Percentiles rank a stretch among this genome's conserved stretches.
Conservation (phyloP, 768 basidiomycete species). For the Boletus bicolor region DNA sequence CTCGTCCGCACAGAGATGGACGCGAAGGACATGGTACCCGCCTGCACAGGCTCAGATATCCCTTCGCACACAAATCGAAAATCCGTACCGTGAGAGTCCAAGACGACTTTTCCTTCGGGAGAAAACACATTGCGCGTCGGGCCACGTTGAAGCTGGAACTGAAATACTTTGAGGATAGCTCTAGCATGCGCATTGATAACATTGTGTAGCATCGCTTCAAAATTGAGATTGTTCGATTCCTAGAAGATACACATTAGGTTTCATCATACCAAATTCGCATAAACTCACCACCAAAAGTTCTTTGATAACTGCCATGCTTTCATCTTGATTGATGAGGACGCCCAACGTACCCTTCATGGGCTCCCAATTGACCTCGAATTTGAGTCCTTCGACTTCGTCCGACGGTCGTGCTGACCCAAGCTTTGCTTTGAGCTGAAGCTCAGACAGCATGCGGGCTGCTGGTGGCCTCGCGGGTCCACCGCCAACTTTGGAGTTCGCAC, state of each 20-base stretch:
- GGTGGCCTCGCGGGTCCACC: slow-evolving; percentile 53
- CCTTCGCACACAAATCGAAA: not conserved
- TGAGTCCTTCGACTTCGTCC: slow-evolving; percentile 71
- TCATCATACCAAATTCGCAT: not conserved
- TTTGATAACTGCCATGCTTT: slow-evolving; percentile 39
- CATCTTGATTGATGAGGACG: slow-evolving; percentile 49
- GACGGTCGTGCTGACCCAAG: slow-evolving; percentile 54
- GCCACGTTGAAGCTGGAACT: slow-evolving; percentile 50
- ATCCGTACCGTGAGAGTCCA: slow-evolving; percentile 53
- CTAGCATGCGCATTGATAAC: slow-evolving; percentile 66
- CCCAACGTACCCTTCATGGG: slow-evolving; percentile 67
- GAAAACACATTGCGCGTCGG: slow-evolving; percentile 57
- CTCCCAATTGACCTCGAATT: slow-evolving; percentile 76
- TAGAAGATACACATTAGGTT: slow-evolving; percentile 15
- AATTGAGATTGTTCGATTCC: slow-evolving; percentile 70
- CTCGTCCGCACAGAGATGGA: slow-evolving; percentile 75
- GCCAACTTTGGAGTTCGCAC: slow-evolving; percentile 36
- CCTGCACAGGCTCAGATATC: slow-evolving; percentile 35
- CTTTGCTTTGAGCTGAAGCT: slow-evolving; percentile 63
- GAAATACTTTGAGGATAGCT: slow-evolving; percentile 57
- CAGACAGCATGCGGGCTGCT: slow-evolving; percentile 51
- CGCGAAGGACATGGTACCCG: slow-evolving; percentile 54
- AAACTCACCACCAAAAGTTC: slow-evolving; percentile 56
- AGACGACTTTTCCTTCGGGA: slow-evolving; percentile 52
- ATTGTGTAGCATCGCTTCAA: slow-evolving; percentile 62